Conservation (phyloP, 495 filamentous ascomycete species). For the Staphylotrichum longicolle region DNA sequence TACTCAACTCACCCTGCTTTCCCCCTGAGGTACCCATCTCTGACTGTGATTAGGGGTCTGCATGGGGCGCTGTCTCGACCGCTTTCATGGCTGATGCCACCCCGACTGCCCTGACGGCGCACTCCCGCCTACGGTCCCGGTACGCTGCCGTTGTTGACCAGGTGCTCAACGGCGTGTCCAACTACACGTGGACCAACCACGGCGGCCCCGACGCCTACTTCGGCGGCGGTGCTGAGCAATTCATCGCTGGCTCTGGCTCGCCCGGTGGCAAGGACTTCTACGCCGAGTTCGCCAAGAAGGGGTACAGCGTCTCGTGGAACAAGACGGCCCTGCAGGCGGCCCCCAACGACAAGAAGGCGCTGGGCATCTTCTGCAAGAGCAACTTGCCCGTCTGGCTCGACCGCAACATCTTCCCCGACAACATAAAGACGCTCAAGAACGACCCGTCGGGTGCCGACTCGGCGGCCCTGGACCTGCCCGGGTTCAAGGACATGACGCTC, state of each 20-base stretch:
- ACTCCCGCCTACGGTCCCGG: slow-evolving; percentile 59
- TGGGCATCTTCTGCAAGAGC: slow-evolving; percentile 65
- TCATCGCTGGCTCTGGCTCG: slow-evolving; percentile 55
- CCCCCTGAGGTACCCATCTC: neutral
- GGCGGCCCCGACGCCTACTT: slow-evolving; percentile 69
- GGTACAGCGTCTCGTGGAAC: slow-evolving; percentile 63
- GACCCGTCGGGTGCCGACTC: slow-evolving; percentile 57
- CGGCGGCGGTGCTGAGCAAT: slow-evolving; percentile 71
- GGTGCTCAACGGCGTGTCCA: slow-evolving; percentile 54
- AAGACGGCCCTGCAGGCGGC: slow-evolving; percentile 59
- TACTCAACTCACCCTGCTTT: slow-evolving; percentile 19
- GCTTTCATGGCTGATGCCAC: slow-evolving; percentile 73
- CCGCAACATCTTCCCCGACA: slow-evolving; percentile 65
- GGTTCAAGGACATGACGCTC: slow-evolving; percentile 76
- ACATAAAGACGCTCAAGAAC: slow-evolving; percentile 58
- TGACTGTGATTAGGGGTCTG: slow-evolving; percentile 34
- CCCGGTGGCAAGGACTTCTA: slow-evolving; percentile 65
- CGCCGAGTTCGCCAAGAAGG: slow-evolving; percentile 59
- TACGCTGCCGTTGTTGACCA: slow-evolving; percentile 64
- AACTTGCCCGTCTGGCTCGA: slow-evolving; percentile 72
- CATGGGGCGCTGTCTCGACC: slow-evolving; percentile 59
- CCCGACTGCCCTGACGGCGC: slow-evolving; percentile 63
- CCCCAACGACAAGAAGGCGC: slow-evolving; percentile 53
- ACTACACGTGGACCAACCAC: slow-evolving; percentile 68
- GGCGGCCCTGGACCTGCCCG: slow-evolving; percentile 64